phyloP scores from a whole-genome alignment of 2,329 filamentous ascomycete species.

The Biscogniauxia marginata region DNA sequence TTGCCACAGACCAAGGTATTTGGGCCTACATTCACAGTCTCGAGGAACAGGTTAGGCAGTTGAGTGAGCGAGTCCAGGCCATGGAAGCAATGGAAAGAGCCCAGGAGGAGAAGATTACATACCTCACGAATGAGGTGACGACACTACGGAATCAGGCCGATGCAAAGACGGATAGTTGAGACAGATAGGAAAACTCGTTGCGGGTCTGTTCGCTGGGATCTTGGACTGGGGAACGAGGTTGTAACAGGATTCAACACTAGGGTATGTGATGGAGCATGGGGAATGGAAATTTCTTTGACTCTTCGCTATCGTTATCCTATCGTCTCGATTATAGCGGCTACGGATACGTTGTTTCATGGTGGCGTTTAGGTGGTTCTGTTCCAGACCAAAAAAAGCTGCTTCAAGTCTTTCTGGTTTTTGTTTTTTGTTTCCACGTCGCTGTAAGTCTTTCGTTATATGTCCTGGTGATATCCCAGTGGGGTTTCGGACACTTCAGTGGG shows the following conservation, averaged over 20 bases:
- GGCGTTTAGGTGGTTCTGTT: constrained; percentile 19
- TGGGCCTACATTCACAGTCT: constrained; percentile 72
- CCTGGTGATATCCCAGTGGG: constrained; percentile 27
- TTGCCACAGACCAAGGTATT: constrained; percentile 62
- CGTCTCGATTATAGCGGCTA: constrained; percentile 4
- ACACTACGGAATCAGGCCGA: constrained; percentile 34
- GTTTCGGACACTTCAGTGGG: constrained; percentile 9
- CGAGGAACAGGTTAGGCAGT: constrained; percentile 56
- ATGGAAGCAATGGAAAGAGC: constrained; percentile 42
- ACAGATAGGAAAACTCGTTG: constrained; percentile 17
- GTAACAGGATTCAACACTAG: constrained; percentile 2
- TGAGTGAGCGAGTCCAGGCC: constrained; percentile 43
- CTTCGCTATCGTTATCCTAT: constrained; percentile 12
- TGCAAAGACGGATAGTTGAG: constrained; percentile 23
- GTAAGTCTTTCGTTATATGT: constrained; percentile 25
- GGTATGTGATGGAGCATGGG: constrained; percentile 10
- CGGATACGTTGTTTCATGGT: constrained; percentile 7
- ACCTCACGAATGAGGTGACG: constrained; percentile 37
- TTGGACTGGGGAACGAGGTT: neutral
- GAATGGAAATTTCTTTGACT: constrained; percentile 15
- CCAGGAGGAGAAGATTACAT: constrained; percentile 37
- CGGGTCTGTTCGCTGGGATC: neutral
- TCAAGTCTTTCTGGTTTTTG: constrained; percentile 3
- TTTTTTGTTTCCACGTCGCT: constrained; percentile 4
- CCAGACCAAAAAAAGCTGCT: constrained; percentile 18